Evolutionary conservation across 2,329 filamentous ascomycete species (phyloP).

Genomic region (Ophiostoma sp.): DNA sequence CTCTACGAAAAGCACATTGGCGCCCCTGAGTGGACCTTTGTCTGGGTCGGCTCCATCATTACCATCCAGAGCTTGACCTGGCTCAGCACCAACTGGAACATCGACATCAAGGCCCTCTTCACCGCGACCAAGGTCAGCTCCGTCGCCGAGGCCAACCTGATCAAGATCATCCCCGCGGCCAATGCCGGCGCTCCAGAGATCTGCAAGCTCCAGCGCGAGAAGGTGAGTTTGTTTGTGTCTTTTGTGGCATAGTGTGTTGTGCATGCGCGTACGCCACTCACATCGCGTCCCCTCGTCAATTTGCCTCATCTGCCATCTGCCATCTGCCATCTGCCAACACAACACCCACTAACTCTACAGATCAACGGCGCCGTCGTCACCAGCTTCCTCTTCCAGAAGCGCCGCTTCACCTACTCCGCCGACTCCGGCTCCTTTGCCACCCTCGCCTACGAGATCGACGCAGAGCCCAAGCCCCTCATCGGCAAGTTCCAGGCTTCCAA

Average conservation of each 20-base stretch:
- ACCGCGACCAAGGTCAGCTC: slow-evolving; percentile 66
- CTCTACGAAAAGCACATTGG: slow-evolving; percentile 88
- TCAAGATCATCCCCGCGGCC: slow-evolving; percentile 85
- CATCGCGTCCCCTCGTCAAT: background rate
- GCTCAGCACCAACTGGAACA: slow-evolving; percentile 97
- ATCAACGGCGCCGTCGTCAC: slow-evolving; percentile 67
- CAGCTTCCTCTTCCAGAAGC: slow-evolving; percentile 97
- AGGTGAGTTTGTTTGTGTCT: slow-evolving; percentile 28
- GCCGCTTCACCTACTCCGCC: slow-evolving; percentile 80
- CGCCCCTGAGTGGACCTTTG: slow-evolving; percentile 96
- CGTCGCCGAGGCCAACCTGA: slow-evolving; percentile 70
- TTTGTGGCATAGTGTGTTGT: background rate
- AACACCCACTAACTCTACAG: slow-evolving; percentile 29
- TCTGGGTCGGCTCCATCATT: slow-evolving; percentile 84
- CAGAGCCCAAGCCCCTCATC: slow-evolving; percentile 74
- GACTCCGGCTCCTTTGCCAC: slow-evolving; percentile 72
- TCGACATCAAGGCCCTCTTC: slow-evolving; percentile 76
- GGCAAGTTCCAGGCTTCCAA: slow-evolving; percentile 71
- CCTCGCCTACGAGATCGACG: slow-evolving; percentile 76
- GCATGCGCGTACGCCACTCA: background rate
- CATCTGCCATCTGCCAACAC: background rate
- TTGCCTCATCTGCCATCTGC: background rate
- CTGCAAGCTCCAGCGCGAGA: slow-evolving; percentile 72
- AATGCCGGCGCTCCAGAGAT: slow-evolving; percentile 91
- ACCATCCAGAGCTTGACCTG: slow-evolving; percentile 84